Evolutionary conservation across 1,139 yeast genomes (phyloP), one percentile per base, ranked within the genome.

Genomic region (Saccharomyces hybrid): DNA sequence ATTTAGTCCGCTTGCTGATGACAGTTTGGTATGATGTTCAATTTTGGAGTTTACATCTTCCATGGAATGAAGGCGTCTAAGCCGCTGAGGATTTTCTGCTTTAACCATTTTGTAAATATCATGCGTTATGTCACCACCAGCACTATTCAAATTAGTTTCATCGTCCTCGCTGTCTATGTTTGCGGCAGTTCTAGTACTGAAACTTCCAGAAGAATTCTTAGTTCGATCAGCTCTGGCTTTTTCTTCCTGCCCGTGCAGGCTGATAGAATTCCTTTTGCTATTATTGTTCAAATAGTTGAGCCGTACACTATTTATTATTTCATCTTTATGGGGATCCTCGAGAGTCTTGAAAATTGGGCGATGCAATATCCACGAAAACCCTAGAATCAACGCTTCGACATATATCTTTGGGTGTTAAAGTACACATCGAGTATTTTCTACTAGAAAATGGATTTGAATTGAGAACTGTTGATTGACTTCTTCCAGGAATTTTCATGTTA

Each of bases 81-180:
- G 14, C 6, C 41, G 31, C 8, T 46, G 19, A 28, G 48, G 50
- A 16, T 48, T 12, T 14, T 38, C 42, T 14, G 27, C 31, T 26
- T 56, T 56, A 12, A 66, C 67, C 55, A 61, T 59, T 52, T 63
- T 78, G 63, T 79, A 80, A 55, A 86, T 68, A 61, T 83, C 83
- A 59, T 89, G 72, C 2, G 87, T 79, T 38, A 86, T 83, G 65
- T 86, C 93, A 11, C 89, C 95, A 9, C 91, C 91, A 50, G 81
- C 86, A 21, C 55, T 55, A 2, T 38, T 44, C n/a, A 60, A 34
- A 26, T 51, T 51, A 21, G 47, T 32, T 19, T 52, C 31, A 46
- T 41, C 16, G 24, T 53, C 58, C 53, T 51, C 52, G 42, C 19
- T 49, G 9, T 44, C 44, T 8, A 29, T 28, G 6, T 31, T 24